phyloP scores from a whole-genome alignment of 495 filamentous ascomycete genomes.

The Penicillium arizonense region DNA sequence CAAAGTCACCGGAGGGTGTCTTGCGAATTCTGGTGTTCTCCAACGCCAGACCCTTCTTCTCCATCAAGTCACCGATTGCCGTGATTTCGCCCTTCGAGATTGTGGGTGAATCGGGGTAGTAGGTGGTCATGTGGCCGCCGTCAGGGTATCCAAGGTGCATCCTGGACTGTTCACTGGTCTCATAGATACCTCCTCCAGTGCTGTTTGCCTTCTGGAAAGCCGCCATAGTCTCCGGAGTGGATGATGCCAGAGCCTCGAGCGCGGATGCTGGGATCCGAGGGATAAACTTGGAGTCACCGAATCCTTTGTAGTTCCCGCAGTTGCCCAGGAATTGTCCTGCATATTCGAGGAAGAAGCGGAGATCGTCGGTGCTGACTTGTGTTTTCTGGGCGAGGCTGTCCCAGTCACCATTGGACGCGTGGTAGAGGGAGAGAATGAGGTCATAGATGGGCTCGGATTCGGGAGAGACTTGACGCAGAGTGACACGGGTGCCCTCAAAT shows the following conservation, averaged over 20 bases:
- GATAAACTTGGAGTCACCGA: constrained; percentile 93
- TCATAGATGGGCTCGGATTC: constrained; percentile 92
- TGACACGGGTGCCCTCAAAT: constrained; percentile 80
- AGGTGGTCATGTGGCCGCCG: constrained; percentile 80
- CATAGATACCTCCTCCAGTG: constrained; percentile 70
- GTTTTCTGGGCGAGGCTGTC: constrained; percentile 64
- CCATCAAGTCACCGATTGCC: constrained; percentile 68
- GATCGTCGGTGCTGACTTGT: constrained; percentile 64
- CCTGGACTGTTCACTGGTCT: constrained; percentile 57
- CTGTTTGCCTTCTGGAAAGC: constrained; percentile 59
- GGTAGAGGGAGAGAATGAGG: constrained; percentile 79
- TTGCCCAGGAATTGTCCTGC: constrained; percentile 88
- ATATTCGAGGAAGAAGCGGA: constrained; percentile 82
- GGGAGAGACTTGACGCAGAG: constrained; percentile 83
- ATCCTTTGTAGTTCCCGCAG: constrained; percentile 92
- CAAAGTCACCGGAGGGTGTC: constrained; percentile 65
- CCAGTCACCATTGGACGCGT: constrained; percentile 76
- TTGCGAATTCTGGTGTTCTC: constrained; percentile 91
- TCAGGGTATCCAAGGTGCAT: constrained; percentile 88
- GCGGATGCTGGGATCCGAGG: constrained; percentile 67
- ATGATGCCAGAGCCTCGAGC: constrained; percentile 69
- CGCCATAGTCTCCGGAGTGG: constrained; percentile 56
- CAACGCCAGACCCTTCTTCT: constrained; percentile 67
- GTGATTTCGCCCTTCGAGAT: constrained; percentile 86
- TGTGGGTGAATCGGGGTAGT: constrained; percentile 83